phyloP scores from a whole-genome alignment of 129 eudicot genomes.

The Helichrysum umbraculigerum region DNA sequence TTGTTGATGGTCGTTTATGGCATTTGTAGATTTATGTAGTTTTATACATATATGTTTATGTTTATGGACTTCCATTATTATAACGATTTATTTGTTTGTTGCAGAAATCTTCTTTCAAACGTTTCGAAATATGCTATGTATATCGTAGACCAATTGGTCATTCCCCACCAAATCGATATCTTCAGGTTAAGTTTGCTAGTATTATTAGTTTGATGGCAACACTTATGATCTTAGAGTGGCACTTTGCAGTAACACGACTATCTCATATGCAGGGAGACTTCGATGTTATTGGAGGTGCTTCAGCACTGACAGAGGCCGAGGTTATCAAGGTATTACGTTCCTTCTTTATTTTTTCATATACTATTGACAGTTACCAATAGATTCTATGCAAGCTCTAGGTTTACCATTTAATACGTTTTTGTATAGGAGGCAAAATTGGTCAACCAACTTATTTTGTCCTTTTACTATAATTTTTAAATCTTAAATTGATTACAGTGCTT shows the following conservation, averaged over 20 bases:
- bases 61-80: too few relatives aligned
- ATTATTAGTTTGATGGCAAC: slow-evolving; percentile 17
- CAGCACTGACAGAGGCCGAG: slow-evolving; percentile 86
- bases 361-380: not conserved
- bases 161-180: slow-evolving; percentile 89
- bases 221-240: slow-evolving; percentile 14
- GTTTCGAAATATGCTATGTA: slow-evolving; percentile 81
- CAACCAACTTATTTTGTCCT: not conserved
- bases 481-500: not conserved
- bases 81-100: slow-evolving; percentile 10
- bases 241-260: slow-evolving; percentile 6
- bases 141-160: slow-evolving; percentile 92
- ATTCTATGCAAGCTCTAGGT: too few relatives aligned
- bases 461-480: too few relatives aligned
- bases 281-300: slow-evolving; percentile 88
- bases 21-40: too few relatives aligned
- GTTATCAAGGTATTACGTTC: slow-evolving; percentile 62
- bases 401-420: too few relatives aligned
- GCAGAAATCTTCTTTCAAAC: slow-evolving; percentile 84
- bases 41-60: too few relatives aligned
- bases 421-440: not conserved
- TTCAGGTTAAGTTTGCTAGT: slow-evolving; percentile 55
- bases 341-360: not conserved
- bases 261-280: slow-evolving; percentile 69
- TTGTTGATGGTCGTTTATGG: not conserved